Evolutionary conservation across 1,284 basidiomycete genomes (phyloP), one percentile per base, ranked within the genome.

Genomic region (Tetrapyrgos nigripes): DNA sequence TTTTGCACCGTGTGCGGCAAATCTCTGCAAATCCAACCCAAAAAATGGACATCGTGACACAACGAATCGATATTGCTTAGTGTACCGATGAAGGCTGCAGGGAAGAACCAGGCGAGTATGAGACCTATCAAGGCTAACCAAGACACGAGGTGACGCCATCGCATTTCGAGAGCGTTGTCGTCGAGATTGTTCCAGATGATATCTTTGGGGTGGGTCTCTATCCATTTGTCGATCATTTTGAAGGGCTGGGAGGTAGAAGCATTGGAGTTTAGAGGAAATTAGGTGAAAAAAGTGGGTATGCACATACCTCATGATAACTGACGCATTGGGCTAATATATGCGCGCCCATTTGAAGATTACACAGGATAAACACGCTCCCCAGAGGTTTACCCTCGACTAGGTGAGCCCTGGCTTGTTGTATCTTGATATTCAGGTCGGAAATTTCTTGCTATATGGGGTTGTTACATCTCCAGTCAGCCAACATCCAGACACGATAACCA

Each of bases 281-380:
- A 54, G 52, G 19, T 27, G 14, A 23, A 26, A 33, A n/a, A 54
- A 37, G 35, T 8, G 27, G 14, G 50, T 21, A 49, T 62, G 61
- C 24, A 62, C 70, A 50, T 61, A 80, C 79, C 68, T 83, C 75
- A 64, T 87, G 83, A 66, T 87, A 82, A 46, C 81, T 79, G 45
- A 88, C 70, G 60, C 82, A 84, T 67, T 88, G 86, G 1, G 81
- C 82, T 21, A 90, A 83, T 62, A 91, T 84, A 70, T 91, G 88
- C 2, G 89, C 89, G 10, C 88, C 91, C 63, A 92, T 85, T 72
- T 93, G 92, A 54, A 88, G 81, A 70, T 92, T 87, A 77, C 92
- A 94, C 53, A 89, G 83, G 62, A 94, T 86, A 73, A 94, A 94
- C 0, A 83, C 87, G 56, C 83, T 85, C 19, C 86, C 86, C 49